Conservation (phyloP, 2,329 filamentous ascomycete species). For the Fusarium sulawesiense region DNA sequence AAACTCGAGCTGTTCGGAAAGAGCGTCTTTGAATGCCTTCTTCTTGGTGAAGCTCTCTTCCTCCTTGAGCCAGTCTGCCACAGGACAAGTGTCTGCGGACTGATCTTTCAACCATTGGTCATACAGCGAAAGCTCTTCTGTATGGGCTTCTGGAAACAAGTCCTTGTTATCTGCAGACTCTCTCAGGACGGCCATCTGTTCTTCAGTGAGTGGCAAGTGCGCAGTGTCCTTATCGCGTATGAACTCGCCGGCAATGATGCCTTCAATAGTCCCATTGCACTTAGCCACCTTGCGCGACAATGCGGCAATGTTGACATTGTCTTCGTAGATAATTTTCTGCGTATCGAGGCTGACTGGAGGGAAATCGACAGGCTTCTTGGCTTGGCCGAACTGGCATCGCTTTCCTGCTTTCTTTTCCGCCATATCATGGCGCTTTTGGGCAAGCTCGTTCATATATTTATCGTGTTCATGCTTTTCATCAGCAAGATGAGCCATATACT, state of each 20-base stretch:
- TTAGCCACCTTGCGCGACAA: slow-evolving; percentile 24
- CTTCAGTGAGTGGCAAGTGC: slow-evolving; percentile 19
- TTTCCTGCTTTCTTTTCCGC: not conserved
- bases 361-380: not conserved
- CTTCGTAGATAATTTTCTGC: slow-evolving; percentile 8
- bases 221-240: slow-evolving; percentile 29
- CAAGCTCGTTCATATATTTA: not conserved
- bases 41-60: slow-evolving; percentile 11
- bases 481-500: slow-evolving; percentile 3
- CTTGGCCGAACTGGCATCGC: not conserved
- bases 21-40: slow-evolving; percentile 11
- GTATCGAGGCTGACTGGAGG: not conserved
- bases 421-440: not conserved
- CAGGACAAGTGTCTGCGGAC: not conserved
- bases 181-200: slow-evolving; percentile 24
- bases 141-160: not conserved
- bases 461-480: slow-evolving; percentile 1
- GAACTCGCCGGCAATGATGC: slow-evolving; percentile 35
- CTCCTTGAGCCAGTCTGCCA: slow-evolving; percentile 7
- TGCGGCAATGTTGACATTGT: slow-evolving; percentile 18
- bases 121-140: slow-evolving; percentile 5
- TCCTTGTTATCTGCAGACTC: slow-evolving; percentile 12
- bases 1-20: slow-evolving; percentile 16
- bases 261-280: slow-evolving; percentile 32
- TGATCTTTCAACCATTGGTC: slow-evolving; percentile 14